phyloP scores from a whole-genome alignment of 2,329 filamentous ascomycete species.

The Fusarium sp. region DNA sequence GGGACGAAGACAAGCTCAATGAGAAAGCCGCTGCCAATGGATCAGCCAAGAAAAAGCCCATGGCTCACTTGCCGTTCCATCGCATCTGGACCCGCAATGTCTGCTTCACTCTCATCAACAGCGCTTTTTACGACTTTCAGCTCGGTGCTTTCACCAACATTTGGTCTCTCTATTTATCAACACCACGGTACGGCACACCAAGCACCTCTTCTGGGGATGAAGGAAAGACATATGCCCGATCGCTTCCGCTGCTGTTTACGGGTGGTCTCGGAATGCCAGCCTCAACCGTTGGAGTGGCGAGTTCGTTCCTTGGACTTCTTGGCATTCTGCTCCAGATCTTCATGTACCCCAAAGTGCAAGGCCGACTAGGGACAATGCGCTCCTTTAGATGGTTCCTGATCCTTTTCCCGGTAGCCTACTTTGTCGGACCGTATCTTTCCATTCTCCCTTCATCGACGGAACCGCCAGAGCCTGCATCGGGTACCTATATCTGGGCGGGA shows the following conservation, averaged over 20 bases:
- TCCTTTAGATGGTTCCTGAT: slow-evolving; percentile 77
- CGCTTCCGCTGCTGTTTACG: slow-evolving; percentile 69
- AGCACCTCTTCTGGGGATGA: slow-evolving; percentile 47
- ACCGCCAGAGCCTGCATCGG: slow-evolving; percentile 30
- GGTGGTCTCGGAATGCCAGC: slow-evolving; percentile 79
- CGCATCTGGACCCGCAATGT: slow-evolving; percentile 65
- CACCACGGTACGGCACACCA: slow-evolving; percentile 65
- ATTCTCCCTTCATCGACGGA: slow-evolving; percentile 54
- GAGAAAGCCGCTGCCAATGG: slow-evolving; percentile 22
- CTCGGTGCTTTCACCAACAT: slow-evolving; percentile 78
- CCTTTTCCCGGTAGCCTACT: slow-evolving; percentile 78
- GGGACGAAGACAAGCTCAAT: slow-evolving; percentile 21
- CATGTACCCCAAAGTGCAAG: slow-evolving; percentile 77
- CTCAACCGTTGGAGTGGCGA: slow-evolving; percentile 77
- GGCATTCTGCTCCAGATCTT: slow-evolving; percentile 80
- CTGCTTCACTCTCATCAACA: slow-evolving; percentile 70
- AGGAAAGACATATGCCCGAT: slow-evolving; percentile 47
- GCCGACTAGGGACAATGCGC: slow-evolving; percentile 75
- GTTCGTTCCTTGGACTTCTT: slow-evolving; percentile 78
- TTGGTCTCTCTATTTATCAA: slow-evolving; percentile 79
- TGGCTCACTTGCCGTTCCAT: slow-evolving; percentile 55
- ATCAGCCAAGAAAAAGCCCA: slow-evolving; percentile 22
- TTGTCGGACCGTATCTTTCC: slow-evolving; percentile 77
- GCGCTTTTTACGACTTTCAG: slow-evolving; percentile 81
- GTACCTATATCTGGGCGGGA: slow-evolving; percentile 35